Base-by-base conservation (phyloP, 1,284 basidiomycete genomes). In the Leucoagaricus sp. region DNA sequence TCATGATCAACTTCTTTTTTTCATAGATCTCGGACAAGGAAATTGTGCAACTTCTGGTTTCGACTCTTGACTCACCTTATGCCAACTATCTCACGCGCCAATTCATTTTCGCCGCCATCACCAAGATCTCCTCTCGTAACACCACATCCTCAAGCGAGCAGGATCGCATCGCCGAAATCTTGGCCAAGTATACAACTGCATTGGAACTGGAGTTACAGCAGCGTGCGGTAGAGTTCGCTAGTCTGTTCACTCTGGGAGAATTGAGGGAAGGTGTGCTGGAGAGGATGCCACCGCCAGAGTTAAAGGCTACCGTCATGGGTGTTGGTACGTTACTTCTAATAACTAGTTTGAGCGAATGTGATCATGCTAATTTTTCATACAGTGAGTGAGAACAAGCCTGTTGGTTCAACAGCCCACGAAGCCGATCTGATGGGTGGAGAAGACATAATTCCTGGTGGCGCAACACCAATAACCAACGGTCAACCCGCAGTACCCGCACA, bases 261-360 rank as follows among this genome's bases (percentile, higher is more conserved):
- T 78, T 96, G 31, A 83, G 88, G 56, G 83, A 85, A n/a, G 97
- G 95, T 45, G 95, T 99, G 0, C 73, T 99, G 58, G 97, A 99
- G 76, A 85, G 94, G 55, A 99, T 99, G 97, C 97, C 97, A 6
- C 92, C 94, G 4, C 97, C 97, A 2, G 96, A 99, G 72, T 77
- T 99, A 65, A 96, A 94, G 73, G 89, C 91, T 21, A 96, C 95
- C 3, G 91, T 98, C 3, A 91, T 96, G 81, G 95, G 93, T 50
- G 84, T 90, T 58, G 91, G 91, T 92, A 63, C 67, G 86, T 79
- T 1, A 10, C 15, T 21, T 25, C 33, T 10, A n/a, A n/a, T n/a
- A 44, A 3, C n/a, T n/a, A 8, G 21, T 19, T 21, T 3, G 8
- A 12, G 17, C 53, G 47, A 21, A 23, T 41, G 7, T 28, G 23